Conservation (phyloP, 768 basidiomycete genomes). For the Austroboletus eburneus region DNA sequence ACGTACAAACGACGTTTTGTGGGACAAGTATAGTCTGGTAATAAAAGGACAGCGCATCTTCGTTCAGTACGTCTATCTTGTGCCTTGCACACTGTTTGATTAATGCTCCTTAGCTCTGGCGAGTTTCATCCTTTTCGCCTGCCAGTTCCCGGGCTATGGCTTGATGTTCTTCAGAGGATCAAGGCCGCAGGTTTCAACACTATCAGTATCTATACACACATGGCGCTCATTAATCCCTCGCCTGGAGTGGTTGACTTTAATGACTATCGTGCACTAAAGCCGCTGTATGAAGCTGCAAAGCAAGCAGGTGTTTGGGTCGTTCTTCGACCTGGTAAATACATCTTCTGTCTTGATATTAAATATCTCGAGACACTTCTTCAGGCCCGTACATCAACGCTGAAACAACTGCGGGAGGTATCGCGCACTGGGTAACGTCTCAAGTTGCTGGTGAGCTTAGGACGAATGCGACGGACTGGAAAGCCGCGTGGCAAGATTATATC, state of each 20-base stretch:
- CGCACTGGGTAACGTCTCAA: slow-evolving; percentile 66
- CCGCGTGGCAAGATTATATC: slow-evolving; percentile 71
- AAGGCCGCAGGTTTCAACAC: slow-evolving; percentile 80
- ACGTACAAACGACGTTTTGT: slow-evolving; percentile 38
- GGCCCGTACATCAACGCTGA: slow-evolving; percentile 69
- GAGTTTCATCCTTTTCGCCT: slow-evolving; percentile 84
- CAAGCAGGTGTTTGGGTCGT: slow-evolving; percentile 75
- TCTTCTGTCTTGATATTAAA: neutral
- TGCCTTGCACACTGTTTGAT: neutral
- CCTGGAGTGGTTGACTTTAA: slow-evolving; percentile 70
- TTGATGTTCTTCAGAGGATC: slow-evolving; percentile 75
- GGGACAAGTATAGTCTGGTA: slow-evolving; percentile 72
- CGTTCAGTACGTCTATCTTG: slow-evolving; percentile 58
- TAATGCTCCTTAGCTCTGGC: slow-evolving; percentile 52
- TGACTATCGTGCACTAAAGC: slow-evolving; percentile 62
- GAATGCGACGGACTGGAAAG: slow-evolving; percentile 59
- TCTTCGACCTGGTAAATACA: slow-evolving; percentile 63
- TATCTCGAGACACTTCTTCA: slow-evolving; percentile 7
- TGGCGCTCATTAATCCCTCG: slow-evolving; percentile 74
- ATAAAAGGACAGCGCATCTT: slow-evolving; percentile 68
- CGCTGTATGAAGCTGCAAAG: slow-evolving; percentile 71
- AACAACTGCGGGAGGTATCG: slow-evolving; percentile 71
- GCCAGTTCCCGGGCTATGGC: slow-evolving; percentile 76
- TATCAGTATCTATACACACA: slow-evolving; percentile 74
- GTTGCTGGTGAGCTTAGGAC: slow-evolving; percentile 68